phyloP scores from a whole-genome alignment of 2,329 filamentous ascomycete species.

The Beauveria caledonica region DNA sequence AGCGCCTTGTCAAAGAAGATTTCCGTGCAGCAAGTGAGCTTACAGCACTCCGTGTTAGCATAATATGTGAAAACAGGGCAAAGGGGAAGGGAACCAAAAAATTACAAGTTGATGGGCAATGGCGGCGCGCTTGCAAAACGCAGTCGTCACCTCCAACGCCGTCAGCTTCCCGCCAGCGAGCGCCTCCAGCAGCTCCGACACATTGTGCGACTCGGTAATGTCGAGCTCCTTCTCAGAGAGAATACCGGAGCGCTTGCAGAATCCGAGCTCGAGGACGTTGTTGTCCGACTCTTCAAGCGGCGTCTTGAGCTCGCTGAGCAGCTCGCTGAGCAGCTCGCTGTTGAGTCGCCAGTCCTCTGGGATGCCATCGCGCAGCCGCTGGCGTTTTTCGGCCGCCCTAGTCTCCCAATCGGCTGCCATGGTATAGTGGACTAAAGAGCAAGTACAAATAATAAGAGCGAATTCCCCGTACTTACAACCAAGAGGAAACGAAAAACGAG shows the following conservation, averaged over 20 bases:
- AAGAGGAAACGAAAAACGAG: too few relatives aligned
- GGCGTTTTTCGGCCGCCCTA: constrained; percentile 6
- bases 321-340: not conserved
- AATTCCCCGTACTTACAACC: too few relatives aligned
- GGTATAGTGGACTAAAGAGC: not conserved
- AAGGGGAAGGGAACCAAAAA: not conserved
- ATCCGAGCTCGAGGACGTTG: constrained; percentile 13
- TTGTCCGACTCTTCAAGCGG: constrained; percentile 12
- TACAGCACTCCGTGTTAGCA: not conserved
- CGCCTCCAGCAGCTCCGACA: constrained; percentile 26
- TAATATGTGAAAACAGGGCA: not conserved
- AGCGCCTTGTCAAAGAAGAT: constrained; percentile 34
- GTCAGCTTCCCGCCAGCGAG: constrained; percentile 26
- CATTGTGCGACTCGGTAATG: constrained; percentile 36
- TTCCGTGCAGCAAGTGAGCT: constrained; percentile 32
- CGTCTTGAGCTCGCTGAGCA: constrained; percentile 3
- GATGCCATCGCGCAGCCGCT: constrained; percentile 5
- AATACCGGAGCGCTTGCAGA: constrained; percentile 24
- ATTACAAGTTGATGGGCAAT: constrained; percentile 23
- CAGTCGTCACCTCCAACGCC: constrained; percentile 28
- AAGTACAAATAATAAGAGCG: too few relatives aligned
- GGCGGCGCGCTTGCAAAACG: constrained; percentile 22
- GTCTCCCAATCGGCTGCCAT: constrained; percentile 5
- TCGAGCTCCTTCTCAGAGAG: constrained; percentile 32
- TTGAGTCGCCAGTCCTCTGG: constrained; percentile 13